These are phyloP conservation scores for Candida ascalaphidarum DNA, from an alignment of 805 yeast genomes.

Conservation along the genomic window DNA sequence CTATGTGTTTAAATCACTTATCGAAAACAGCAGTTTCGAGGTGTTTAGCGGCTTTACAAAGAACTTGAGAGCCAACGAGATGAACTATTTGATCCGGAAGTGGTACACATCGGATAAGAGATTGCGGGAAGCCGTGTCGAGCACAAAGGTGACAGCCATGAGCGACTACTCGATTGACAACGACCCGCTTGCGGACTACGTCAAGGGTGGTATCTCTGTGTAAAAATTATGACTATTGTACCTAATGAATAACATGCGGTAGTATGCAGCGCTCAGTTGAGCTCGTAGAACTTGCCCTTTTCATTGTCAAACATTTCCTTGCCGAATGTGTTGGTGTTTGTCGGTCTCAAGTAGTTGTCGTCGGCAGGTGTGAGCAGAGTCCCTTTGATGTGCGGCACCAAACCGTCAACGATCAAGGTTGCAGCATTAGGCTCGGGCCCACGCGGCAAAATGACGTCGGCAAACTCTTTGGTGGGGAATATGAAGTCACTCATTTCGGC, in stretches of 20 bases:
- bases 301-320: slow-evolving; percentile 29
- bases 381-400: slow-evolving; percentile 30
- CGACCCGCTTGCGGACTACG: slow-evolving; percentile 45
- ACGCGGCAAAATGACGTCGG: slow-evolving; percentile 68
- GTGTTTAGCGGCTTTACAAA: slow-evolving; percentile 37
- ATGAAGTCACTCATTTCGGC: slow-evolving; percentile 63
- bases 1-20: slow-evolving; percentile 51
- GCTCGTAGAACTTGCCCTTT: slow-evolving; percentile 37
- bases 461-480: slow-evolving; percentile 58
- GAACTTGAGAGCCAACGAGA: slow-evolving; percentile 38
- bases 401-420: slow-evolving; percentile 55
- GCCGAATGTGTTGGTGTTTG: slow-evolving; percentile 11
- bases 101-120: slow-evolving; percentile 65
- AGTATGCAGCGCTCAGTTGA: slow-evolving; percentile 11
- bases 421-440: slow-evolving; percentile 58
- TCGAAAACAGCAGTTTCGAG: slow-evolving; percentile 52
- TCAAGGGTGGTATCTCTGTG: slow-evolving; percentile 7
- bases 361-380: slow-evolving; percentile 2
- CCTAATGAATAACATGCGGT: too few relatives aligned
- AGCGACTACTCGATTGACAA: slow-evolving; percentile 38
- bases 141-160: slow-evolving; percentile 36
- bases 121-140: slow-evolving; percentile 47
- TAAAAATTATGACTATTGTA: too few relatives aligned
- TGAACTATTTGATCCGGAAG: slow-evolving; percentile 51
- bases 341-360: slow-evolving; percentile 20